Base-by-base conservation (phyloP, 257 asterid genomes). In the Verbena officinalis region DNA sequence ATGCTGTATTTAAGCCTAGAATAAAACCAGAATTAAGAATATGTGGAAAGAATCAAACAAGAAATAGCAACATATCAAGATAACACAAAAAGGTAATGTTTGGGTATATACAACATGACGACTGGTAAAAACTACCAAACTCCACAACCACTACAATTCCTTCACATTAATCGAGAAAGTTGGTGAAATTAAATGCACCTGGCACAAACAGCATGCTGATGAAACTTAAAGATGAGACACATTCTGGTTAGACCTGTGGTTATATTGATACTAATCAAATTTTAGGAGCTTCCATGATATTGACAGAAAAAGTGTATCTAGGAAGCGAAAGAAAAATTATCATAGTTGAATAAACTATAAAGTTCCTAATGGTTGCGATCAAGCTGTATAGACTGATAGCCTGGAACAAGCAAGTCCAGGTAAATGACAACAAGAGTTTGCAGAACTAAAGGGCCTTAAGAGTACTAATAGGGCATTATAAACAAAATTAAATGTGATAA, bases 1-100 rank as follows among this genome's bases (percentile, higher is more conserved):
- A 90, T 82, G 74, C 96, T 84, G 82, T 94, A 94, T 73, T 94
- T 94, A 64, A 88, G 93, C 99, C 99, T 94, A 64, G 64, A 34
- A 68, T 38, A 59, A 60, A 56, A 60, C 62, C 76, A 65, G 67
- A 55, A 54, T 19, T 50, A 62, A 66, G 61, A 59, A 51, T 53
- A 43, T 49, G 51, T 4, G 39, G 12, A 50, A 59, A 50, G 21
- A 0, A 68, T 52, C 43, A 21, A 34, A 53, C 30, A 24, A 71
- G 30, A 42, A 52, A 15, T 54, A 62, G 42, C 3, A 36, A 30
- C 12, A 40, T 7, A 65, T 14, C 15, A 54, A 12, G 4, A 24
- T 13, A 13, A 55, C 22, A 50, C 11, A 4, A 9, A 16, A 21
- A 13, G 20, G 30, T n/a, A 60, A 56, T 23, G 5, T 1, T 64